These are phyloP conservation scores for Rhynchospora breviuscula DNA, from an alignment of 176 grass and related monocot genomes.

Conservation along the genomic window DNA sequence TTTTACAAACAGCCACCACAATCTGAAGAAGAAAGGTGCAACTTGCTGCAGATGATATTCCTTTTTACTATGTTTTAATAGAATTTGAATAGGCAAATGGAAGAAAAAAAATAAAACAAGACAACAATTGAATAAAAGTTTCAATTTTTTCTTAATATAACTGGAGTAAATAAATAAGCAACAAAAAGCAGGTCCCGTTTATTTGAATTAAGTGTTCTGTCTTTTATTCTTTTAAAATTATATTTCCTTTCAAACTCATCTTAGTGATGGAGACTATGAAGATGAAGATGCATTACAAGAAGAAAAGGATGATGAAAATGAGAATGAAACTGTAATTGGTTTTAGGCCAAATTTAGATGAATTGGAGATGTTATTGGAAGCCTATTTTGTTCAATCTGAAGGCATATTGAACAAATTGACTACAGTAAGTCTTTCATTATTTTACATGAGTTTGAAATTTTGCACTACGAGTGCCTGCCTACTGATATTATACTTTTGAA, in stretches of 20 bases:
- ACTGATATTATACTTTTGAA: background rate
- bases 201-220: too few species aligned
- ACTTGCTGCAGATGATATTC: background rate
- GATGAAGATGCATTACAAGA: conserved; percentile 4
- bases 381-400: conserved; percentile 68
- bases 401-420: conserved; percentile 56
- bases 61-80: background rate
- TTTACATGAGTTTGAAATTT: background rate
- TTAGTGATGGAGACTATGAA: background rate
- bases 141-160: background rate
- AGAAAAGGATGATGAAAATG: background rate
- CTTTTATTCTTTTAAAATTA: background rate
- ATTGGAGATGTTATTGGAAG: conserved; percentile 64
- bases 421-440: conserved; percentile 27
- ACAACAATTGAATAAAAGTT: background rate
- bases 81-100: background rate
- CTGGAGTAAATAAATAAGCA: background rate
- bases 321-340: background rate
- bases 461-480: background rate
- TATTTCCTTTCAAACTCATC: background rate
- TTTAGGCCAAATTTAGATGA: conserved; percentile 50
- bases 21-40: conserved; percentile 35
- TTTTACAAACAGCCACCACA: conserved; percentile 5
- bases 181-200: too few species aligned
- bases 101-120: background rate